Evolutionary conservation across 495 filamentous ascomycete species (phyloP).

Genomic region (Daldinia loculata): DNA sequence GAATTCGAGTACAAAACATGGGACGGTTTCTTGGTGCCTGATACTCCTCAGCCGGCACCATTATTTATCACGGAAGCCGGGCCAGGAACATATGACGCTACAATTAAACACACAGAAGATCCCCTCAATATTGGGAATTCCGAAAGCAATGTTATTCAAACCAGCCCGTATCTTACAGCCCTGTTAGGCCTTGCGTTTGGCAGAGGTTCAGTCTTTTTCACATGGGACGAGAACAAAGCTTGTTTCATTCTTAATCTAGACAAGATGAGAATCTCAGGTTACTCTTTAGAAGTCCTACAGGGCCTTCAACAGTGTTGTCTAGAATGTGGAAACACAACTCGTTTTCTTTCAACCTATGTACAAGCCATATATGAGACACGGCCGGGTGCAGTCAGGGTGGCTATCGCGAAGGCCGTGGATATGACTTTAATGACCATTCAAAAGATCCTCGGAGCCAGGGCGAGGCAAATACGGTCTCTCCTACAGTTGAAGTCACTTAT

Average conservation of each 20-base stretch:
- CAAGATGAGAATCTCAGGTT: constrained; percentile 72
- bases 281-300: constrained; percentile 65
- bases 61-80: constrained; percentile 83
- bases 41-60: constrained; percentile 55
- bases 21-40: constrained; percentile 69
- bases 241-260: constrained; percentile 66
- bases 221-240: constrained; percentile 65
- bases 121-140: constrained; percentile 42
- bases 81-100: constrained; percentile 75
- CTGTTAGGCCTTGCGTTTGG: constrained; percentile 80
- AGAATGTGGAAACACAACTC: constrained; percentile 66
- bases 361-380: constrained; percentile 54
- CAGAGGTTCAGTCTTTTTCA: constrained; percentile 80
- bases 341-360: constrained; percentile 62
- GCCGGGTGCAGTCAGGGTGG: constrained; percentile 63
- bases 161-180: constrained; percentile 65
- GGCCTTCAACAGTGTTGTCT: constrained; percentile 66
- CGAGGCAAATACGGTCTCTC: constrained; percentile 57
- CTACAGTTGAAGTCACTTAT: constrained; percentile 77
- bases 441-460: constrained; percentile 59
- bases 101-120: constrained; percentile 52
- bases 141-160: constrained; percentile 48
- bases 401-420: constrained; percentile 68
- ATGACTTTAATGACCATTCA: constrained; percentile 65
- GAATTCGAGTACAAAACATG: constrained; percentile 68